These are phyloP conservation scores for Sporopachydermia lactativora DNA, from an alignment of 805 yeast genomes.

Conservation along the genomic window DNA sequence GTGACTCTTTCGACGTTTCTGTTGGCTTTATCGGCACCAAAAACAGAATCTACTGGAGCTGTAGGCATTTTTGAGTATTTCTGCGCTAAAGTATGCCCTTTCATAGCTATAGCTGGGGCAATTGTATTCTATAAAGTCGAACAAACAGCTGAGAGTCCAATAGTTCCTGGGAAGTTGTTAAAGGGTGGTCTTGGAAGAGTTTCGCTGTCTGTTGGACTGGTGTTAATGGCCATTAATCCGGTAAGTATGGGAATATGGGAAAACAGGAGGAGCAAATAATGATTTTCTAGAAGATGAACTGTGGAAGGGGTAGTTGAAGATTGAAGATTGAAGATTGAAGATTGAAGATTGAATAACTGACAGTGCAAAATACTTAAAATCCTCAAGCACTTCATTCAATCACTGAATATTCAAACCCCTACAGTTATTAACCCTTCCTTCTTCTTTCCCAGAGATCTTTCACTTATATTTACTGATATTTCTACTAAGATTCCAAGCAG, in stretches of 20 bases:
- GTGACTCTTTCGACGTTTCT: background rate
- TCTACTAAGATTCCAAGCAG: too few species aligned
- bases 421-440: too few species aligned
- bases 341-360: too few species aligned
- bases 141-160: background rate
- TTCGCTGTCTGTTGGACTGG: background rate
- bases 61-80: background rate
- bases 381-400: too few species aligned
- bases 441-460: too few species aligned
- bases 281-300: too few species aligned
- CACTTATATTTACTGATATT: too few species aligned
- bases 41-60: background rate
- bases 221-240: background rate
- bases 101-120: background rate
- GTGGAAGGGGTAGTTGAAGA: too few species aligned
- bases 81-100: background rate
- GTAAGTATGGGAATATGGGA: too few species aligned
- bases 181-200: background rate
- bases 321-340: too few species aligned
- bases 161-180: background rate
- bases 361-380: too few species aligned
- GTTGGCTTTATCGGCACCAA: slow-evolving; percentile 1
- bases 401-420: too few species aligned
- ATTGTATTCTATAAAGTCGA: background rate
- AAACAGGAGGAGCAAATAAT: background rate